These are phyloP conservation scores for Cucurbita moschata DNA, from an alignment of 306 rosid species.

Conservation along the genomic window DNA sequence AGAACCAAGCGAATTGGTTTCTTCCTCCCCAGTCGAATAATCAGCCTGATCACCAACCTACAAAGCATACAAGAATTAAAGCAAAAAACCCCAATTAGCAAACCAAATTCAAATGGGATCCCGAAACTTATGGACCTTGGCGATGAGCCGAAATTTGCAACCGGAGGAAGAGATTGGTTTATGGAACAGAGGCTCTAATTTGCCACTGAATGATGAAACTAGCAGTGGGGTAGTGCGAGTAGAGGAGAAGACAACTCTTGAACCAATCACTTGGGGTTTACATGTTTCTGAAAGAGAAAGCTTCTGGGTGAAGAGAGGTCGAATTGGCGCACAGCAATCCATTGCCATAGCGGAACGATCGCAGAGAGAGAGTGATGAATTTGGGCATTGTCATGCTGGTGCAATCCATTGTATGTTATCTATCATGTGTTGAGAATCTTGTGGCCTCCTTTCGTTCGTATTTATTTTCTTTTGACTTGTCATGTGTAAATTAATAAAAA, in stretches of 20 bases:
- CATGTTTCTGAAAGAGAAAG: constrained; percentile 11
- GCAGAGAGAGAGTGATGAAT: constrained; percentile 6
- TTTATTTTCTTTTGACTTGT: neutral
- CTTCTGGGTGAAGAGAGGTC: constrained; percentile 21
- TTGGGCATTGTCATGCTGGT: neutral
- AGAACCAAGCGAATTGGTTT: constrained; percentile 32
- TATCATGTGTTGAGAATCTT: neutral
- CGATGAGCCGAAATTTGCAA: constrained; percentile 30
- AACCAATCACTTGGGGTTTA: constrained; percentile 17
- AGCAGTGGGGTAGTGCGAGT: constrained; percentile 9
- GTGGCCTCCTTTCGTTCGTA: neutral
- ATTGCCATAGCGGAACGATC: constrained; percentile 22
- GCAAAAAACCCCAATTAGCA: neutral
- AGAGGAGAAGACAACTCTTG: constrained; percentile 15
- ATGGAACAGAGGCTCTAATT: constrained; percentile 11
- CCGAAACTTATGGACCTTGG: constrained; percentile 15
- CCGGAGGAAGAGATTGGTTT: constrained; percentile 11
- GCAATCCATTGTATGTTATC: neutral
- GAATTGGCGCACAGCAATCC: constrained; percentile 32
- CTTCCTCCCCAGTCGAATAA: constrained; percentile 37
- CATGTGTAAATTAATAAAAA: too few species aligned
- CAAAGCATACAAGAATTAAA: constrained; percentile 15
- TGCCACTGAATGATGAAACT: constrained; percentile 11
- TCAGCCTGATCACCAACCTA: constrained; percentile 45
- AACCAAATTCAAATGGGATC: constrained; percentile 10